phyloP scores from a whole-genome alignment of 2,329 filamentous ascomycete genomes.

The Phialophora verrucosa region DNA sequence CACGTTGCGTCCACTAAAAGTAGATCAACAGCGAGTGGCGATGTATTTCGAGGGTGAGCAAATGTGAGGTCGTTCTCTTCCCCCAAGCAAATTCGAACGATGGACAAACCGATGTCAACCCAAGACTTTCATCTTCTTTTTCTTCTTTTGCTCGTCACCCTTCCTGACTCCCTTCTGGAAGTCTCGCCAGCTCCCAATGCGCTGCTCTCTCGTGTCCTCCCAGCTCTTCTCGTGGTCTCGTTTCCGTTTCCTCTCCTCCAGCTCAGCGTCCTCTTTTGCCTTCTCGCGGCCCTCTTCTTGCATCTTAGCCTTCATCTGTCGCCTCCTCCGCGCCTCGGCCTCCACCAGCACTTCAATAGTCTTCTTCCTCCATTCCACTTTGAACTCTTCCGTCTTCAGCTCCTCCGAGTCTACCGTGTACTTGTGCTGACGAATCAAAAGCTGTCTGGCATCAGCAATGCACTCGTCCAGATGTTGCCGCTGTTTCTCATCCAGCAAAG shows the following conservation, averaged over 20 bases:
- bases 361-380: constrained; percentile 87
- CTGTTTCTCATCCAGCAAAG: constrained; percentile 92
- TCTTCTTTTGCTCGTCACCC: constrained; percentile 71
- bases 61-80: not conserved
- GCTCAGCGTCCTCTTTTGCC: constrained; percentile 81
- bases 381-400: constrained; percentile 78
- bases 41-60: not conserved
- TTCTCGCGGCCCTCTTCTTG: constrained; percentile 93
- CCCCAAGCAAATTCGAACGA: not conserved
- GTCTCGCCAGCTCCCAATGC: constrained; percentile 92
- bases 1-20: not conserved
- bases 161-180: constrained; percentile 76
- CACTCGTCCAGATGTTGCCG: constrained; percentile 87
- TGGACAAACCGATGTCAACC: constrained; percentile 42
- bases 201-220: constrained; percentile 88
- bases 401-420: constrained; percentile 90
- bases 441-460: constrained; percentile 92
- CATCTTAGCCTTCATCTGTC: constrained; percentile 91
- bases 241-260: constrained; percentile 80
- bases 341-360: constrained; percentile 88
- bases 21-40: not conserved
- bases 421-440: constrained; percentile 92
- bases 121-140: constrained; percentile 57
- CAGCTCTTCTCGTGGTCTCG: constrained; percentile 92
- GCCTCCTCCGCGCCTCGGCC: constrained; percentile 80